phyloP scores from a whole-genome alignment of 208 protist species.

The Trypanosoma avium region DNA sequence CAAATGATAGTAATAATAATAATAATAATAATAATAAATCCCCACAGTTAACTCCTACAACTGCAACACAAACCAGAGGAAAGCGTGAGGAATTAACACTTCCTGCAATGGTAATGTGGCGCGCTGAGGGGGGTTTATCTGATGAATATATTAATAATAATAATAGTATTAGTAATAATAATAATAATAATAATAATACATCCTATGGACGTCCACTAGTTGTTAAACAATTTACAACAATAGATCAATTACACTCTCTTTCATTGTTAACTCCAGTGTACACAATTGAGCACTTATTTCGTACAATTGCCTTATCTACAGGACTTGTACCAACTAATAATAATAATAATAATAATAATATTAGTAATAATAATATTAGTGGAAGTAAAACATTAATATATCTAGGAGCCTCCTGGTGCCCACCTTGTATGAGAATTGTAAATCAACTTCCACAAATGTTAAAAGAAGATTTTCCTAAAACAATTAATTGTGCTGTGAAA shows the following conservation, averaged over 20 bases:
- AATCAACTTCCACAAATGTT: conserved; percentile 54
- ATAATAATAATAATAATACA: conserved; percentile 1
- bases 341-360: neutral
- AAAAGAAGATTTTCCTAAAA: conserved; percentile 35
- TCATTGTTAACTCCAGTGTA: conserved; percentile 63
- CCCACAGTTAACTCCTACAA: neutral
- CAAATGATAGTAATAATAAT: neutral
- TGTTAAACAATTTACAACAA: conserved; percentile 65
- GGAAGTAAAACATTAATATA: conserved; percentile 46
- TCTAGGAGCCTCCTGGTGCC: conserved; percentile 85
- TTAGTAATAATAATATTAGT: neutral
- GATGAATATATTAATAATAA: conserved; percentile 36
- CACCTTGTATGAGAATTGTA: conserved; percentile 81
- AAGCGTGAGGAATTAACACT: conserved; percentile 17
- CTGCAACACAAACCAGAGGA: neutral
- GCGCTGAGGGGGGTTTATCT: conserved; percentile 27
- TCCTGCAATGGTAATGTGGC: conserved; percentile 21
- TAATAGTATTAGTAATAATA: neutral
- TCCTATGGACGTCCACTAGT: conserved; percentile 47
- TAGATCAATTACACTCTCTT: conserved; percentile 66
- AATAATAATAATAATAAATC: neutral
- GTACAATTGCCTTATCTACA: conserved; percentile 32
- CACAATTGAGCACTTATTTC: conserved; percentile 60
- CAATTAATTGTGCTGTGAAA: conserved; percentile 55
- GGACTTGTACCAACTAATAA: conserved; percentile 13